Percentiles rank a stretch among this genome's conserved stretches.
These are phyloP conservation scores for Logfia minima DNA, from an alignment of 129 eudicot genomes.

Conservation along the genomic window DNA sequence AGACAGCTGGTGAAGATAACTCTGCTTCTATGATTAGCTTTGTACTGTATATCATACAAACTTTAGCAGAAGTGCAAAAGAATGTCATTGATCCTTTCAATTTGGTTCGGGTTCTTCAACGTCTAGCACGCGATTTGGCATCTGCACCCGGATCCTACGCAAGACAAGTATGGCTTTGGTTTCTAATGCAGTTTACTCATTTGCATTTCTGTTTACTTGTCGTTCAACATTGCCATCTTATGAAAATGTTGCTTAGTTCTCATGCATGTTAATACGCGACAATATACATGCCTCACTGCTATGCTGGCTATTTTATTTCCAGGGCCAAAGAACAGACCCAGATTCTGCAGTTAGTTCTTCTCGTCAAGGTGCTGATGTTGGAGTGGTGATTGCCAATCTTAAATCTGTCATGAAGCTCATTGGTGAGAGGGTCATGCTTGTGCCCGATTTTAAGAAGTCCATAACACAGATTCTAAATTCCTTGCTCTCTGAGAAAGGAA, in stretches of 20 bases:
- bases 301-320: constrained; percentile 16
- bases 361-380: constrained; percentile 97
- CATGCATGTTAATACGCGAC: background rate
- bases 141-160: constrained; percentile 60
- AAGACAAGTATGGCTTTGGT: constrained; percentile 65
- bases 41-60: constrained; percentile 70
- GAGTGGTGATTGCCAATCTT: constrained; percentile 74
- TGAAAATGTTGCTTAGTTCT: background rate
- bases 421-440: constrained; percentile 84
- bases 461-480: constrained; percentile 71
- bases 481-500: constrained; percentile 89
- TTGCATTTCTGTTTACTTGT: constrained; percentile 4
- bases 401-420: constrained; percentile 80
- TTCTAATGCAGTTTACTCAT: background rate
- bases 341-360: constrained; percentile 94
- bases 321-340: constrained; percentile 85
- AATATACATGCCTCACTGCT: background rate
- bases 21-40: constrained; percentile 91
- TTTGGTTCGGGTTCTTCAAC: constrained; percentile 87
- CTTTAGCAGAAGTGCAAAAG: constrained; percentile 87
- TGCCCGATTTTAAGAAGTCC: constrained; percentile 69
- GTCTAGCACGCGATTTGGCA: constrained; percentile 93
- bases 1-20: constrained; percentile 84
- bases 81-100: constrained; percentile 69
- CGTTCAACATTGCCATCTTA: background rate